Conservation (phyloP, 139 green algal genomes). For the Haematococcus sp. region DNA sequence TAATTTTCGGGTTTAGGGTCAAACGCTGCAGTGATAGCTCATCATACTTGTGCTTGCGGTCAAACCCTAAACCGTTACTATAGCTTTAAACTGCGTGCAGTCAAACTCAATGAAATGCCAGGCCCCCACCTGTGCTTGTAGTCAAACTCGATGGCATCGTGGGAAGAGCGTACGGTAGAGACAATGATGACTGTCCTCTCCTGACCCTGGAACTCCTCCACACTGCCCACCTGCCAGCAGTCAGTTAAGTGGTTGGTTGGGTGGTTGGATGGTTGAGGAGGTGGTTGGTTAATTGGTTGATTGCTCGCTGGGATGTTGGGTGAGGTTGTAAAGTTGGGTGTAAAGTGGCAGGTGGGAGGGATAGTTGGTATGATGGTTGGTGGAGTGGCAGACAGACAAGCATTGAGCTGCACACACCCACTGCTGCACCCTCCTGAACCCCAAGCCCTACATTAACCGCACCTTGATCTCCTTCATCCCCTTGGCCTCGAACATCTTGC, state of each 20-base stretch:
- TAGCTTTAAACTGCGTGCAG: background rate
- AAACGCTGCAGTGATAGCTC: background rate
- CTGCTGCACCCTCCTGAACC: too few relatives aligned
- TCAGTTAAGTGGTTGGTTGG: too few relatives aligned
- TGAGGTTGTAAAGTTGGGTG: too few relatives aligned
- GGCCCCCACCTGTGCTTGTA: conserved; percentile 3
- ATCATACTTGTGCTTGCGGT: conserved; percentile 23
- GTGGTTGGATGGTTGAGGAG: background rate
- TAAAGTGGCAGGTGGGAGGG: too few relatives aligned
- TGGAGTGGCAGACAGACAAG: too few relatives aligned
- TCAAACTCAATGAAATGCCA: background rate
- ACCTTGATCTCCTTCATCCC: background rate
- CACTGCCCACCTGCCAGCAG: conserved; percentile 72
- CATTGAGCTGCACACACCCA: too few relatives aligned
- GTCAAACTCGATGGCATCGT: conserved; percentile 15
- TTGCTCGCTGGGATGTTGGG: background rate
- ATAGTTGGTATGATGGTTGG: too few relatives aligned
- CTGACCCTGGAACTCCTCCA: conserved; percentile 81
- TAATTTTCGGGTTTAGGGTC: background rate
- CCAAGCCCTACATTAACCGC: too few relatives aligned
- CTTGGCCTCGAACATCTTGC: conserved; percentile 12
- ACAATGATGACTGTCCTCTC: conserved; percentile 86
- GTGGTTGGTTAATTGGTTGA: too few relatives aligned
- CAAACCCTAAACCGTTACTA: conserved; percentile 11
- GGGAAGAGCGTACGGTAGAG: conserved; percentile 54